A percentile compares a stretch with the other conserved stretches of the same genome.
Conservation (phyloP, 495 filamentous ascomycete genomes). For the Cercophora sp. region DNA sequence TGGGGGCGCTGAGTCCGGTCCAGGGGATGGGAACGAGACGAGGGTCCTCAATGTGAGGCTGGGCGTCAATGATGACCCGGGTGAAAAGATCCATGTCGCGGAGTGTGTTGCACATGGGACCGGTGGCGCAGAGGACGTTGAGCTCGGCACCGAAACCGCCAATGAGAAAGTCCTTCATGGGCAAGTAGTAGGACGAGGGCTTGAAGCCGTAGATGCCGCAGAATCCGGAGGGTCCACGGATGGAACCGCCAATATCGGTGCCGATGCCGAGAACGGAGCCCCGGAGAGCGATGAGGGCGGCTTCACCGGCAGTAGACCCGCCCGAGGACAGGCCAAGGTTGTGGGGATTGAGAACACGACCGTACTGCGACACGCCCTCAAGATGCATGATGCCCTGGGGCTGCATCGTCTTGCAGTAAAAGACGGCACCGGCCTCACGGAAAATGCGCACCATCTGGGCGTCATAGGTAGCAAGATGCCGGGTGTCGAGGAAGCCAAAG, state of each 20-base stretch:
- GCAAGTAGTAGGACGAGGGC: conserved; percentile 52
- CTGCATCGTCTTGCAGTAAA: conserved; percentile 53
- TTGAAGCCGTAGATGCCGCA: conserved; percentile 58
- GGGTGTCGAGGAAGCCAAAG: conserved; percentile 54
- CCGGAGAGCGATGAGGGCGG: conserved; percentile 43
- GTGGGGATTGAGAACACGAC: conserved; percentile 45
- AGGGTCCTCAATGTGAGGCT: conserved; percentile 25
- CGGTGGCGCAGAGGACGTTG: conserved; percentile 28
- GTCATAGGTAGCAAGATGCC: conserved; percentile 16
- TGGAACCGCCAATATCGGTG: conserved; percentile 70
- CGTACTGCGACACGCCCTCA: conserved; percentile 12
- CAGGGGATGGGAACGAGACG: conserved; percentile 35
- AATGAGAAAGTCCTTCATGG: conserved; percentile 48
- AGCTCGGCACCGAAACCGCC: conserved; percentile 23
- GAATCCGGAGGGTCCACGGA: conserved; percentile 57
- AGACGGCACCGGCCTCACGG: conserved; percentile 43
- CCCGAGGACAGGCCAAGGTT: conserved; percentile 60
- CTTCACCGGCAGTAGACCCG: conserved; percentile 61
- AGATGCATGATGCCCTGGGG: conserved; percentile 52
- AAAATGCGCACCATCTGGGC: conserved; percentile 37
- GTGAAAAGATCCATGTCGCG: conserved; percentile 34
- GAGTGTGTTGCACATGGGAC: conserved; percentile 25
- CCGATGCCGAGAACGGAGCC: conserved; percentile 48
- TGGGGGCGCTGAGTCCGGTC: conserved; percentile 35
- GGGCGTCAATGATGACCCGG: conserved; percentile 22